A percentile compares a stretch with the other conserved stretches of the same genome.
phyloP scores from a whole-genome alignment of 257 asterid genomes.

The Verbascum thapsus region DNA sequence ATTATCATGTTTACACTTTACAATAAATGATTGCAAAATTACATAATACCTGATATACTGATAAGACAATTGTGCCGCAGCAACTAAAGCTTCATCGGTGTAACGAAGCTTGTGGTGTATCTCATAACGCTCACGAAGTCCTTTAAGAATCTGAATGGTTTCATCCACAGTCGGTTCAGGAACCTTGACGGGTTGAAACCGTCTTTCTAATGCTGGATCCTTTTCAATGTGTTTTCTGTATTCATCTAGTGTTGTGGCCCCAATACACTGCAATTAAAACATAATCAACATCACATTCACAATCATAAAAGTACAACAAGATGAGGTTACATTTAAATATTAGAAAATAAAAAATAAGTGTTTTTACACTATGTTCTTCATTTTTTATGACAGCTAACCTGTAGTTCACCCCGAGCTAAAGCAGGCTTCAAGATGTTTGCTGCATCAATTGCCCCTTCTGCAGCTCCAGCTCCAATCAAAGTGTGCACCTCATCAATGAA shows the following conservation, averaged over 20 bases:
- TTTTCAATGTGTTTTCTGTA: slow-evolving; percentile 91
- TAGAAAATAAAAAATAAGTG: too few species aligned
- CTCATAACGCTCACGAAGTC: slow-evolving; percentile 89
- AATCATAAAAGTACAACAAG: too few species aligned
- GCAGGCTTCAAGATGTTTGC: slow-evolving; percentile 97
- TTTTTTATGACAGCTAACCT: slow-evolving; percentile 49
- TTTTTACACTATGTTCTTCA: neutral
- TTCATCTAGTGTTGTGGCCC: slow-evolving; percentile 94
- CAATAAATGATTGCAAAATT: slow-evolving; percentile 3
- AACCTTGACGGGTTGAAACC: slow-evolving; percentile 96
- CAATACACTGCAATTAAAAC: slow-evolving; percentile 71
- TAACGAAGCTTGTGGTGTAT: slow-evolving; percentile 97
- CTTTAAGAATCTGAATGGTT: slow-evolving; percentile 85
- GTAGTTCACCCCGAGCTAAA: slow-evolving; percentile 93
- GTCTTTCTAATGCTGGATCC: slow-evolving; percentile 92
- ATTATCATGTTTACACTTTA: neutral
- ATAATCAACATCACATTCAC: neutral
- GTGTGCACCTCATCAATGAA: slow-evolving; percentile 98
- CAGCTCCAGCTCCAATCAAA: slow-evolving; percentile 98
- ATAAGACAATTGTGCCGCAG: slow-evolving; percentile 86
- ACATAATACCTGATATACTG: slow-evolving; percentile 90
- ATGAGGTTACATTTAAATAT: too few species aligned
- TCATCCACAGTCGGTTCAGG: slow-evolving; percentile 98
- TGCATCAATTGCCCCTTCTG: slow-evolving; percentile 97
- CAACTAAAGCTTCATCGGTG: slow-evolving; percentile 82